Percentiles rank a stretch among this genome's conserved stretches.
phyloP scores from a whole-genome alignment of 768 basidiomycete species.

The Podaxis pistillaris region DNA sequence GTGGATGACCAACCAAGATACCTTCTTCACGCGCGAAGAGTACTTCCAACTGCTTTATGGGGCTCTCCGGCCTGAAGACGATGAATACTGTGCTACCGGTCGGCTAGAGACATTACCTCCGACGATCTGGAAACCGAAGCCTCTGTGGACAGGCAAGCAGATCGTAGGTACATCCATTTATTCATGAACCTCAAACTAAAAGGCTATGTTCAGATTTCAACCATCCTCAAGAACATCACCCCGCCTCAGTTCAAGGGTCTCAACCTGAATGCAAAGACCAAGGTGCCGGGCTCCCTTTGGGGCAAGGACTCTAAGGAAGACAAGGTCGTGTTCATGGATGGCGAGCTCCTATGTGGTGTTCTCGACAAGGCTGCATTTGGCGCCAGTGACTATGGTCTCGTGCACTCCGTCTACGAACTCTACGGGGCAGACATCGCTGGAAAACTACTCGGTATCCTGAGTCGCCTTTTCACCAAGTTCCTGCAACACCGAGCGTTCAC shows the following conservation, averaged over 20 bases:
- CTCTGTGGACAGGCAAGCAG: slow-evolving; percentile 98
- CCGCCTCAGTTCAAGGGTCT: slow-evolving; percentile 77
- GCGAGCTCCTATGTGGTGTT: slow-evolving; percentile 90
- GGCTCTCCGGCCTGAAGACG: slow-evolving; percentile 84
- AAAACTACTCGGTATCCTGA: slow-evolving; percentile 87
- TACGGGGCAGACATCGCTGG: slow-evolving; percentile 91
- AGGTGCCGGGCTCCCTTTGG: slow-evolving; percentile 88
- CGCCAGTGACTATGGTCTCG: slow-evolving; percentile 92
- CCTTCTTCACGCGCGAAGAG: slow-evolving; percentile 93
- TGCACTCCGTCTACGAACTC: slow-evolving; percentile 95
- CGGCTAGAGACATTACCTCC: slow-evolving; percentile 84
- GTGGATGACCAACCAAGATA: slow-evolving; percentile 98
- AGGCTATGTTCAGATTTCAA: slow-evolving; percentile 71
- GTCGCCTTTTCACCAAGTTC: slow-evolving; percentile 94
- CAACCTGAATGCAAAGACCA: slow-evolving; percentile 82
- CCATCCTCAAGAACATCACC: slow-evolving; percentile 88
- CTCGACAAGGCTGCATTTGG: slow-evolving; percentile 98
- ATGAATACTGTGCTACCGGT: slow-evolving; percentile 50
- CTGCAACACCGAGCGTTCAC: slow-evolving; percentile 96
- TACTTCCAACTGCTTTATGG: slow-evolving; percentile 97
- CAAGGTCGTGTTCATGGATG: slow-evolving; percentile 86
- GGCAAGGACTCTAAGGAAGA: slow-evolving; percentile 79
- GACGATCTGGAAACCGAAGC: slow-evolving; percentile 85
- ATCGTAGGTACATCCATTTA: slow-evolving; percentile 54
- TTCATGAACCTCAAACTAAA: not conserved